A percentile compares a stretch with the other conserved stretches of the same genome.
phyloP scores from a whole-genome alignment of 345 rosid genomes.

The Aurinia saxatilis region DNA sequence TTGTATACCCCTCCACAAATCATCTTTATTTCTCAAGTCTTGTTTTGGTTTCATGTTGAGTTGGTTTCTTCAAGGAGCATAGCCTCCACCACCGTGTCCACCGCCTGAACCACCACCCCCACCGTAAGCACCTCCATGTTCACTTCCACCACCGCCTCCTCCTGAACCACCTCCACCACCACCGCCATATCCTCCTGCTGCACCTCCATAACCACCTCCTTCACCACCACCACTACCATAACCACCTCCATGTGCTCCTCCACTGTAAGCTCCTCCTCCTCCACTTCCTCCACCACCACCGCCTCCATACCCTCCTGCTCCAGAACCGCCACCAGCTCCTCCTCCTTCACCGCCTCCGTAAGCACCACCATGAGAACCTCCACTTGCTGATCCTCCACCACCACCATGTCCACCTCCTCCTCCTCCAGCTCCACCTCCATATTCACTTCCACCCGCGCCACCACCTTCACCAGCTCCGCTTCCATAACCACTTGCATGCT shows the following conservation, averaged over 20 bases:
- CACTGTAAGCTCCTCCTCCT: slow-evolving; percentile 28
- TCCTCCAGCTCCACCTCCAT: slow-evolving; percentile 19
- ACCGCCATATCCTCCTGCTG: slow-evolving; percentile 20
- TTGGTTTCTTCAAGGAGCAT: slow-evolving; percentile 31
- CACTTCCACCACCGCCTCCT: slow-evolving; percentile 21
- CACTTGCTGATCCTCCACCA: slow-evolving; percentile 29
- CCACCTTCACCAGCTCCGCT: slow-evolving; percentile 31
- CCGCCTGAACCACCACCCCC: slow-evolving; percentile 32
- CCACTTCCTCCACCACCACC: slow-evolving; percentile 30
- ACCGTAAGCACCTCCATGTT: slow-evolving; percentile 9
- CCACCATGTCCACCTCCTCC: slow-evolving; percentile 29
- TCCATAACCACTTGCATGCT: slow-evolving; percentile 32
- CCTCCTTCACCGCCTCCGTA: slow-evolving; percentile 31
- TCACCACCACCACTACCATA: slow-evolving; percentile 26
- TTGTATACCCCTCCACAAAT: slow-evolving; percentile 27
- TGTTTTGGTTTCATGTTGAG: neutral
- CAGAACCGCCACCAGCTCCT: slow-evolving; percentile 26
- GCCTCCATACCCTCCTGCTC: slow-evolving; percentile 23
- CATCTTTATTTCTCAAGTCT: slow-evolving; percentile 16
- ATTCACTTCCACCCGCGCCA: slow-evolving; percentile 22
- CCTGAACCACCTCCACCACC: slow-evolving; percentile 32
- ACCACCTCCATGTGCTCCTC: slow-evolving; percentile 32
- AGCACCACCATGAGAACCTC: slow-evolving; percentile 25
- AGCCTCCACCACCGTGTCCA: slow-evolving; percentile 31
- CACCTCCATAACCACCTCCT: slow-evolving; percentile 29